Conservation (phyloP, 2,329 filamentous ascomycete species). For the Aspergillus ibericus region DNA sequence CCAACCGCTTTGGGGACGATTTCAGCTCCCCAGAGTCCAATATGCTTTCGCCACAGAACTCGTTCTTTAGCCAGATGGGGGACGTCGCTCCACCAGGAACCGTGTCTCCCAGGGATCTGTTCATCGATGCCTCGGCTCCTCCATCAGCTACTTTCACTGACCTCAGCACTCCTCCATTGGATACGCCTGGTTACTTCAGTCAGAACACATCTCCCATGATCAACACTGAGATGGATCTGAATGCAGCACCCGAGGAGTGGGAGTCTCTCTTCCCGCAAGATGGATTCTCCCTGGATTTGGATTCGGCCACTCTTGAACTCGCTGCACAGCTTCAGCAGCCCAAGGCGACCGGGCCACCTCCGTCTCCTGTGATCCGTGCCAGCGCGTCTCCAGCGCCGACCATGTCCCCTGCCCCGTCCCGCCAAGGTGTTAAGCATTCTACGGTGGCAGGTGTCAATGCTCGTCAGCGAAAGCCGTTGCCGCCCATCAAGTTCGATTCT, state of each 20-base stretch:
- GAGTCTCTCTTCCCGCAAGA: constrained; percentile 58
- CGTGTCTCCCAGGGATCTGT: constrained; percentile 79
- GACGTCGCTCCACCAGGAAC: constrained; percentile 54
- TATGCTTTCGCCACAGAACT: constrained; percentile 29
- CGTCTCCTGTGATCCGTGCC: constrained; percentile 31
- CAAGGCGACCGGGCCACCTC: constrained; percentile 17
- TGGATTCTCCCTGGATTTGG: constrained; percentile 25
- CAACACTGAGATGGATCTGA: constrained; percentile 57
- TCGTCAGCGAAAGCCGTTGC: constrained; percentile 77
- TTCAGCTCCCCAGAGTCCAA: constrained; percentile 25
- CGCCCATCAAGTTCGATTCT: constrained; percentile 74
- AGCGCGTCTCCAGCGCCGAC: constrained; percentile 16
- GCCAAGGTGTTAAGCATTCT: background rate
- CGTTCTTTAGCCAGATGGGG: constrained; percentile 50
- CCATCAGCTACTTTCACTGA: constrained; percentile 80
- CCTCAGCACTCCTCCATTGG: constrained; percentile 78
- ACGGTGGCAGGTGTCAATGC: constrained; percentile 53
- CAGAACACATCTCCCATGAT: constrained; percentile 80
- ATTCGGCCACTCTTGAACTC: constrained; percentile 37
- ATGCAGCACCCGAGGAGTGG: constrained; percentile 61
- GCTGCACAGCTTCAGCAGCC: constrained; percentile 20
- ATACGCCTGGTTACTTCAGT: constrained; percentile 68
- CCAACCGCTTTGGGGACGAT: constrained; percentile 27
- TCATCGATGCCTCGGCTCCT: constrained; percentile 73
- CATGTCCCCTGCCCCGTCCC: constrained; percentile 43